A percentile compares a stretch with the other conserved stretches of the same genome.
These are phyloP conservation scores for Tetragonia tetragonoides DNA, from an alignment of 148 eudicot species.

Conservation along the genomic window DNA sequence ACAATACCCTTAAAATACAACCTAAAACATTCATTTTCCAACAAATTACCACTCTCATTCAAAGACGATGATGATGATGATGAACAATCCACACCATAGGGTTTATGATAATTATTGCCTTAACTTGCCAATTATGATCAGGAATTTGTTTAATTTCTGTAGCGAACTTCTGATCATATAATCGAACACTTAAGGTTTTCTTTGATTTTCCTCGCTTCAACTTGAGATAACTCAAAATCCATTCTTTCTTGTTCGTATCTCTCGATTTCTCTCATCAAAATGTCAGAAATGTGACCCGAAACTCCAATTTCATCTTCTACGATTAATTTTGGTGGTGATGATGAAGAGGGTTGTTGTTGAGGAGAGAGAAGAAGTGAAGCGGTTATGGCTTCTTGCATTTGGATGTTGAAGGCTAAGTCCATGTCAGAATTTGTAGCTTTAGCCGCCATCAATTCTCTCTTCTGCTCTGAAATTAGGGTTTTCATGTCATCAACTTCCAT, in stretches of 20 bases:
- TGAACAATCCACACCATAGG: not conserved
- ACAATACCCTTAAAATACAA: slow-evolving; percentile 28
- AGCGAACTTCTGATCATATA: slow-evolving; percentile 54
- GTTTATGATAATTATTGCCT: slow-evolving; percentile 33
- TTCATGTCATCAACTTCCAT: not conserved
- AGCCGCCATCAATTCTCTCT: slow-evolving; percentile 20
- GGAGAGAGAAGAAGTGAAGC: slow-evolving; percentile 18
- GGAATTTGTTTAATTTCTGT: slow-evolving; percentile 33
- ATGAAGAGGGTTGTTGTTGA: slow-evolving; percentile 12
- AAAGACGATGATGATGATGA: slow-evolving; percentile 10
- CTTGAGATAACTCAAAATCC: slow-evolving; percentile 29
- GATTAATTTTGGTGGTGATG: not conserved
- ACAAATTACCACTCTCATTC: not conserved
- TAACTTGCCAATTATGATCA: slow-evolving; percentile 40
- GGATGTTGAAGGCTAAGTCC: slow-evolving; percentile 38
- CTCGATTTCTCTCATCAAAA: slow-evolving; percentile 36
- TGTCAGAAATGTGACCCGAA: slow-evolving; percentile 13
- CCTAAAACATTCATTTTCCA: slow-evolving; percentile 8
- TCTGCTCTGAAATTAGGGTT: not conserved
- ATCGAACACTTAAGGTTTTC: slow-evolving; percentile 39
- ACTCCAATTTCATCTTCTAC: slow-evolving; percentile 16
- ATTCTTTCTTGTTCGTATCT: slow-evolving; percentile 32
- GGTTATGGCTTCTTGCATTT: slow-evolving; percentile 36
- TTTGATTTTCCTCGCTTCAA: slow-evolving; percentile 22
- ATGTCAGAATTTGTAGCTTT: slow-evolving; percentile 21